phyloP scores from a whole-genome alignment of 148 eudicot genomes.

The Linanthus parryae region DNA sequence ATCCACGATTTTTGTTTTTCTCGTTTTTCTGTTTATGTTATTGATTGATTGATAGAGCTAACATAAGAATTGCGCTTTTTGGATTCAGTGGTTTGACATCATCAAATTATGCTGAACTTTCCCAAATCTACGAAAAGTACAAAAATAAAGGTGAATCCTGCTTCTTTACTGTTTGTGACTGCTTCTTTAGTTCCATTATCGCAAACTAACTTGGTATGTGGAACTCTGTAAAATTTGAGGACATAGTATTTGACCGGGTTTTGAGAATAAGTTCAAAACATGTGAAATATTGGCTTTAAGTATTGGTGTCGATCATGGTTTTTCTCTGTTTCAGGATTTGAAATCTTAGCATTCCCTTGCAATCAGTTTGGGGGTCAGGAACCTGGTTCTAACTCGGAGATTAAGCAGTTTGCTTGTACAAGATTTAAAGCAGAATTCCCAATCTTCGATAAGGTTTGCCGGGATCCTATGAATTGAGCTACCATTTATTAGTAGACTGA shows the following conservation, averaged over 20 bases:
- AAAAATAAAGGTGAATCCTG: slow-evolving; percentile 83
- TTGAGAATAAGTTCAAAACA: too few relatives aligned
- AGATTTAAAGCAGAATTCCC: slow-evolving; percentile 89
- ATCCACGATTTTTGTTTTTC: neutral
- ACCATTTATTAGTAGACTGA: neutral
- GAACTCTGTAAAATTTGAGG: too few relatives aligned
- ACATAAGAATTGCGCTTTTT: slow-evolving; percentile 12
- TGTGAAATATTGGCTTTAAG: too few relatives aligned
- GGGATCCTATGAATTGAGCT: too few relatives aligned
- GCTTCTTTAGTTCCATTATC: too few relatives aligned
- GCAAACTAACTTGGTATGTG: too few relatives aligned
- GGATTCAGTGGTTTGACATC: slow-evolving; percentile 78
- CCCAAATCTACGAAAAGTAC: slow-evolving; percentile 78
- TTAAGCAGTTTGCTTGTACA: slow-evolving; percentile 85
- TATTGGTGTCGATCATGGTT: too few relatives aligned
- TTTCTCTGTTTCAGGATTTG: slow-evolving; percentile 82
- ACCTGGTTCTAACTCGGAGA: slow-evolving; percentile 84
- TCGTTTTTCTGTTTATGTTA: neutral
- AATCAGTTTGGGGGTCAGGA: slow-evolving; percentile 97
- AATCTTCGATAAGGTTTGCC: slow-evolving; percentile 78
- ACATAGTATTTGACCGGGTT: too few relatives aligned
- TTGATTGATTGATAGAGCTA: neutral
- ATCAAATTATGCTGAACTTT: slow-evolving; percentile 84
- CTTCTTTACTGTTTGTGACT: too few relatives aligned
- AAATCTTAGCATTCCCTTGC: slow-evolving; percentile 91